phyloP scores from a whole-genome alignment of 805 yeast species.

The Pichia eremophila region DNA sequence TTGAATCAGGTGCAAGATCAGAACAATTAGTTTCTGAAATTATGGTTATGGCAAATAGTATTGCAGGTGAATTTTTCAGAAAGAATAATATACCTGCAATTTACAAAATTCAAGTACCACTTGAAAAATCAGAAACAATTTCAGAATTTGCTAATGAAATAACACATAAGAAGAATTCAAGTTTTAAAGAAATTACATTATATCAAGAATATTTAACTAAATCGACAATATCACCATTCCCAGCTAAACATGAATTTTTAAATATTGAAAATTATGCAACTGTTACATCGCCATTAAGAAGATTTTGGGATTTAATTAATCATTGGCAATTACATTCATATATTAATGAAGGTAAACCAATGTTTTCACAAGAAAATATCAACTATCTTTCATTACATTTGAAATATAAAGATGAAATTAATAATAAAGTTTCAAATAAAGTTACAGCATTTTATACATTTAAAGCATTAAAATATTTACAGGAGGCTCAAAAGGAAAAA shows the following conservation, averaged over 20 bases:
- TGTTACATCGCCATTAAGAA: conserved; percentile 82
- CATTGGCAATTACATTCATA: conserved; percentile 64
- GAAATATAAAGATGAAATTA: conserved; percentile 33
- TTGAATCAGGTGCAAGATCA: conserved; percentile 32
- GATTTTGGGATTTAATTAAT: conserved; percentile 70
- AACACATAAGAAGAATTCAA: conserved; percentile 18
- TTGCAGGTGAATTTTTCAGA: conserved; percentile 41
- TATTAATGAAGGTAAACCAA: conserved; percentile 21
- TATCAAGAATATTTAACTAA: conserved; percentile 39
- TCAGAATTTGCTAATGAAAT: conserved; percentile 12
- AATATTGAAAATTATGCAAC: conserved; percentile 59
- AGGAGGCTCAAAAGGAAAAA: conserved; percentile 15
- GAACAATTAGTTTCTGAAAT: conserved; percentile 66
- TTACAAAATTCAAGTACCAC: conserved; percentile 28
- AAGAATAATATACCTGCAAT: conserved; percentile 42
- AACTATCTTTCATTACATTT: conserved; percentile 33
- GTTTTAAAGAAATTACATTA: conserved; percentile 33
- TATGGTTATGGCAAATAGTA: conserved; percentile 73
- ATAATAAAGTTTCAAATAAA: conserved; percentile 21
- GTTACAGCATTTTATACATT: conserved; percentile 23
- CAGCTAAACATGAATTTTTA: conserved; percentile 48
- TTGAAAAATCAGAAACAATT: conserved; percentile 19
- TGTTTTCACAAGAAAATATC: conserved; percentile 28
- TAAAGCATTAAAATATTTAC: conserved; percentile 21
- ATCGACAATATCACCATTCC: conserved; percentile 39